Percentiles rank a stretch among this genome's conserved stretches.
Evolutionary conservation across 2,329 filamentous ascomycete species (phyloP).

Genomic region (Phyllosticta citriasiana): DNA sequence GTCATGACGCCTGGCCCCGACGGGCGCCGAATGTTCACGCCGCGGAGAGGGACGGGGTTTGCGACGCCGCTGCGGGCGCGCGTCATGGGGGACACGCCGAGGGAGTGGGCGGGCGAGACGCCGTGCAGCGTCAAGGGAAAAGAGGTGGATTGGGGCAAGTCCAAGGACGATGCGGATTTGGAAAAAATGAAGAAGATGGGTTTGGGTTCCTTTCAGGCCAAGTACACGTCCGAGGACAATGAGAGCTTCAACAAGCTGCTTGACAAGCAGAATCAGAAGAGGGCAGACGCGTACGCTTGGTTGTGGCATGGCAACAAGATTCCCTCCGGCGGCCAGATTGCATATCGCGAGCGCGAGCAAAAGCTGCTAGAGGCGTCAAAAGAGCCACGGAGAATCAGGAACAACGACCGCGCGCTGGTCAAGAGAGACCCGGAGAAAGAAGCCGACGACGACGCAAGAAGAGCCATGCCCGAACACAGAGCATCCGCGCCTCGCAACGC

Average conservation of each 20-base stretch:
- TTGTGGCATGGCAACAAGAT: constrained; percentile 84
- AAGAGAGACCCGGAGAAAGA: neutral
- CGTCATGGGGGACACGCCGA: constrained; percentile 47
- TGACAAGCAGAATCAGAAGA: constrained; percentile 81
- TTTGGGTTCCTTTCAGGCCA: constrained; percentile 75
- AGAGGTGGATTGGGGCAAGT: constrained; percentile 29
- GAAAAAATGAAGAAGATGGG: constrained; percentile 49
- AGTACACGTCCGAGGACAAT: constrained; percentile 96
- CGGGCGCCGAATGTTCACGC: constrained; percentile 25
- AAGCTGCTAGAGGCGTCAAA: constrained; percentile 53
- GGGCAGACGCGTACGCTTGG: constrained; percentile 77
- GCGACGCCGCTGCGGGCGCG: constrained; percentile 15
- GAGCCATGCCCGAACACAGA: constrained; percentile 73
- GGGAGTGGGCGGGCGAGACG: constrained; percentile 61
- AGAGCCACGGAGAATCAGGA: constrained; percentile 10
- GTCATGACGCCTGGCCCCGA: constrained; percentile 71
- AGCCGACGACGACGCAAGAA: constrained; percentile 56
- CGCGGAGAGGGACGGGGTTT: constrained; percentile 26
- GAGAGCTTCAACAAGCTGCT: constrained; percentile 90
- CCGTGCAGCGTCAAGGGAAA: constrained; percentile 49
- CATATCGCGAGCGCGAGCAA: constrained; percentile 44
- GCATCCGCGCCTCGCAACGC: constrained; percentile 62
- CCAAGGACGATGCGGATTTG: constrained; percentile 47
- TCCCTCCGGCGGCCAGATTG: constrained; percentile 50
- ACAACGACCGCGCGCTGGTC: constrained; percentile 8